A percentile compares a stretch with the other conserved stretches of the same genome.
Evolutionary conservation across 805 yeast genomes (phyloP).

Genomic region (Saccharomycopsis babjevae): DNA sequence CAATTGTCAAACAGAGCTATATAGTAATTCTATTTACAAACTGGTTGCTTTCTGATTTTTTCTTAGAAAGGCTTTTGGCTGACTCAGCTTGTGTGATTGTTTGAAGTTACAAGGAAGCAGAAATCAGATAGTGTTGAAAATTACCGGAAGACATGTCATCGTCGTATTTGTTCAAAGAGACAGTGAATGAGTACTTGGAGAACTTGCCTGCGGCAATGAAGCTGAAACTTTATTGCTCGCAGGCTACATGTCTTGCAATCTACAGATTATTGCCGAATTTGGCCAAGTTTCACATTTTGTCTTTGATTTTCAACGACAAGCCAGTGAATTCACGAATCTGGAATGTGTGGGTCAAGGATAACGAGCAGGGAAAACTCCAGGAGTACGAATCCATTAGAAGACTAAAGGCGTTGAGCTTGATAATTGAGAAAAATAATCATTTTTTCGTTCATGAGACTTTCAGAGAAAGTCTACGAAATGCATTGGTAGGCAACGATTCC

Average conservation of each 20-base stretch:
- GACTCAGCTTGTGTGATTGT: no score
- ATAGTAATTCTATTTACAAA: no score
- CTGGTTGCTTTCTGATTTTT: no score
- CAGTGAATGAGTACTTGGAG: constrained; percentile 82
- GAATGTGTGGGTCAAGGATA: constrained; percentile 64
- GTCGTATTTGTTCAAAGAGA: constrained; percentile 43
- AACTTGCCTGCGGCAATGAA: constrained; percentile 84
- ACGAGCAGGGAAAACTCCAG: constrained; percentile 32
- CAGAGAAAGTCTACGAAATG: constrained; percentile 64
- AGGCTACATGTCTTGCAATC: constrained; percentile 93
- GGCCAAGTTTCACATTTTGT: constrained; percentile 82
- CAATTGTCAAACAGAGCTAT: no score
- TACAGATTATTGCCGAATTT: constrained; percentile 79
- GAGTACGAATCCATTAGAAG: constrained; percentile 72
- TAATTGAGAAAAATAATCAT: constrained; percentile 45
- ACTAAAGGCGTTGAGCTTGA: constrained; percentile 63
- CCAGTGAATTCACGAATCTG: constrained; percentile 58
- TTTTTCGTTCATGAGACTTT: constrained; percentile 63
- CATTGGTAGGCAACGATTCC: constrained; percentile 69
- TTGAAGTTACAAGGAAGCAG: no score
- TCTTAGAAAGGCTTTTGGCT: no score
- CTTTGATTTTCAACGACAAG: constrained; percentile 72
- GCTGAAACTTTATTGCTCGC: constrained; percentile 68
- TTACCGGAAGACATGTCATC: constrained; percentile 9
- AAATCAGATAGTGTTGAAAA: no score